A percentile compares a stretch with the other conserved stretches of the same genome.
phyloP scores from a whole-genome alignment of 1,284 basidiomycete species.

The Trichosporon sp. region DNA sequence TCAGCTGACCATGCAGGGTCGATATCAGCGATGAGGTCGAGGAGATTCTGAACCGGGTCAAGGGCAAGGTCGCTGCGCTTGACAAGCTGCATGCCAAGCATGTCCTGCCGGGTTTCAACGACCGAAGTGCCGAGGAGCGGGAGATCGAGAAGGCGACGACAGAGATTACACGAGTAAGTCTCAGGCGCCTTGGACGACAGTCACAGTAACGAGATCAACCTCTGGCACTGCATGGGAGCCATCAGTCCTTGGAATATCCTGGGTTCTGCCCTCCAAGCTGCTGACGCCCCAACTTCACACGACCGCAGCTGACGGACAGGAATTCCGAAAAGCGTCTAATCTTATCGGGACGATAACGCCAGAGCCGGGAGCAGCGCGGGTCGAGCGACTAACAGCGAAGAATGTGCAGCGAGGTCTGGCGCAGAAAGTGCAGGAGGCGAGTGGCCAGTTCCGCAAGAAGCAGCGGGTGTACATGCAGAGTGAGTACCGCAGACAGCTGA shows the following conservation, averaged over 20 bases:
- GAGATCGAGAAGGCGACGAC: slow-evolving; percentile 84
- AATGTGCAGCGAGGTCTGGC: slow-evolving; percentile 97
- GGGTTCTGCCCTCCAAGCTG: too few species aligned
- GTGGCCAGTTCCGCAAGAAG: slow-evolving; percentile 91
- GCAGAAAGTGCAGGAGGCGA: slow-evolving; percentile 87
- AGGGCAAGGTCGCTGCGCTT: slow-evolving; percentile 69
- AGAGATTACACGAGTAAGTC: slow-evolving; percentile 72
- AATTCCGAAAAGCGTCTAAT: slow-evolving; percentile 73
- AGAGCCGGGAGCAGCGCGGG: slow-evolving; percentile 44
- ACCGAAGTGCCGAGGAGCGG: slow-evolving; percentile 84
- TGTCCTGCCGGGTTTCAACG: slow-evolving; percentile 89
- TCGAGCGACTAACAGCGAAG: slow-evolving; percentile 69
- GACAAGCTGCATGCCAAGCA: slow-evolving; percentile 95
- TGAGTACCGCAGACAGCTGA: slow-evolving; percentile 51
- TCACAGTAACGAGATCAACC: not conserved
- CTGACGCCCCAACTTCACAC: too few species aligned
- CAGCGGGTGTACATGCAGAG: slow-evolving; percentile 96
- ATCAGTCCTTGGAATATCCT: too few species aligned
- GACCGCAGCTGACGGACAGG: slow-evolving; percentile 53
- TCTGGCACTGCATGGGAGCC: too few species aligned
- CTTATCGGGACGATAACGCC: slow-evolving; percentile 57
- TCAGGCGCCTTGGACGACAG: not conserved
- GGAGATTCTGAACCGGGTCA: slow-evolving; percentile 62
- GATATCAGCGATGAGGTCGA: slow-evolving; percentile 84
- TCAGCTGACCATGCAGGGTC: slow-evolving; percentile 59